Conservation (phyloP, 768 basidiomycete species). For the Gloeostereum incarnatum region DNA sequence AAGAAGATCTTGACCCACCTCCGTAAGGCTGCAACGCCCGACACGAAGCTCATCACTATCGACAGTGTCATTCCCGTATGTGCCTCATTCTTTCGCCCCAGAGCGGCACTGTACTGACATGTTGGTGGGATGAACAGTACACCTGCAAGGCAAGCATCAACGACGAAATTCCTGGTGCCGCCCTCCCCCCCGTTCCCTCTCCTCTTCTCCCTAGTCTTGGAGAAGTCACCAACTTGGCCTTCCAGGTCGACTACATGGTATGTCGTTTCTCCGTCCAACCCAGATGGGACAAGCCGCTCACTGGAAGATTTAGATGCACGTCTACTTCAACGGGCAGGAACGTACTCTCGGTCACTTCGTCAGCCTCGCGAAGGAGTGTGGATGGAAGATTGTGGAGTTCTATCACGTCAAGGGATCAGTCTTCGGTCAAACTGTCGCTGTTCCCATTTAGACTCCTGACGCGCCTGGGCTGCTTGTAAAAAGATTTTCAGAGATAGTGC, state of each 20-base stretch:
- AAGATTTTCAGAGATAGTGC: too few species aligned
- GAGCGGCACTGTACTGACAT: too few species aligned
- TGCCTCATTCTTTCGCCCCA: too few species aligned
- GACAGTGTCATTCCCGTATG: constrained; percentile 17
- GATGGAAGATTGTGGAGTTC: constrained; percentile 10
- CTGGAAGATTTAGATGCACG: constrained; percentile 10
- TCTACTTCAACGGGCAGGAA: constrained; percentile 12
- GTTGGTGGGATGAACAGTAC: too few species aligned
- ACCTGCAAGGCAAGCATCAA: too few species aligned
- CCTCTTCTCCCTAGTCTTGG: constrained; percentile 8
- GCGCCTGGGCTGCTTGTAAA: too few species aligned
- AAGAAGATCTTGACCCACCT: constrained; percentile 15
- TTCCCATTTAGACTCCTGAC: background rate
- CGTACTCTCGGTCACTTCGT: constrained; percentile 10
- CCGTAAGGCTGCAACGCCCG: constrained; percentile 13
- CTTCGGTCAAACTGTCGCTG: background rate
- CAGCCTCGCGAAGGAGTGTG: constrained; percentile 5
- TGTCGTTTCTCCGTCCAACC: background rate
- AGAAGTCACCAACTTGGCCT: constrained; percentile 4
- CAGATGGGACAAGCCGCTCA: background rate
- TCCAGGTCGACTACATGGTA: constrained; percentile 5
- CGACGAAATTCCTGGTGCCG: background rate
- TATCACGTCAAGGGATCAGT: constrained; percentile 3
- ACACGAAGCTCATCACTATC: constrained; percentile 17
- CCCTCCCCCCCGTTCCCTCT: background rate